phyloP scores from a whole-genome alignment of 2,329 filamentous ascomycete species.

The Torrubiella hemipterigena region DNA sequence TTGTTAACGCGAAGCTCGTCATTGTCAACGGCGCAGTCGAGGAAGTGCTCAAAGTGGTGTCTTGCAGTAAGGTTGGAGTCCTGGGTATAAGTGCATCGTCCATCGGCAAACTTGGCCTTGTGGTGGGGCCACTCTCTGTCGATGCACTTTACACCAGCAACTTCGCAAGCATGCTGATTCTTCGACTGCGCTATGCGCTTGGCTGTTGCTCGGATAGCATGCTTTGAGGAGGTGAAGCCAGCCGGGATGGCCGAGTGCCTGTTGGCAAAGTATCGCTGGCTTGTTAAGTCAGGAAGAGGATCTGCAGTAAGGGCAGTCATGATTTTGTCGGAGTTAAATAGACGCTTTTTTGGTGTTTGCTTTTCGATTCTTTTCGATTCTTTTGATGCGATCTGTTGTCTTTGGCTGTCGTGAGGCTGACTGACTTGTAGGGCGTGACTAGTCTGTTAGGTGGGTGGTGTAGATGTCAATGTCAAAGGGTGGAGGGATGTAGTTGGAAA shows the following conservation, averaged over 20 bases:
- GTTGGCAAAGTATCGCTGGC: constrained; percentile 3
- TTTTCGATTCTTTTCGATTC: too few relatives aligned
- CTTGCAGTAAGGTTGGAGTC: constrained; percentile 2
- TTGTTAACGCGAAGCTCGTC: constrained; percentile 3
- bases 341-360: too few relatives aligned
- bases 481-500: too few relatives aligned
- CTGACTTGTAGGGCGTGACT: too few relatives aligned
- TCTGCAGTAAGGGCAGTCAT: too few relatives aligned
- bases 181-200: constrained; percentile 16
- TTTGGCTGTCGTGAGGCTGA: too few relatives aligned
- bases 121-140: too few relatives aligned
- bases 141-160: constrained; percentile 3
- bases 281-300: too few relatives aligned
- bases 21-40: constrained; percentile 1
- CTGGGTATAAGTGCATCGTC: neutral
- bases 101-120: constrained; percentile 8
- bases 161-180: neutral
- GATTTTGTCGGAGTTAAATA: too few relatives aligned
- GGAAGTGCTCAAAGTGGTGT: constrained; percentile 5
- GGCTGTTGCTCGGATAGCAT: constrained; percentile 18
- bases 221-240: constrained; percentile 13
- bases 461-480: too few relatives aligned
- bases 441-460: too few relatives aligned
- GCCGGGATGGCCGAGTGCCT: constrained; percentile 5
- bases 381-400: too few relatives aligned